Evolutionary conservation across 495 filamentous ascomycete species (phyloP), one percentile per base, ranked within the genome.

Genomic region (Penicillium egyptiacum): DNA sequence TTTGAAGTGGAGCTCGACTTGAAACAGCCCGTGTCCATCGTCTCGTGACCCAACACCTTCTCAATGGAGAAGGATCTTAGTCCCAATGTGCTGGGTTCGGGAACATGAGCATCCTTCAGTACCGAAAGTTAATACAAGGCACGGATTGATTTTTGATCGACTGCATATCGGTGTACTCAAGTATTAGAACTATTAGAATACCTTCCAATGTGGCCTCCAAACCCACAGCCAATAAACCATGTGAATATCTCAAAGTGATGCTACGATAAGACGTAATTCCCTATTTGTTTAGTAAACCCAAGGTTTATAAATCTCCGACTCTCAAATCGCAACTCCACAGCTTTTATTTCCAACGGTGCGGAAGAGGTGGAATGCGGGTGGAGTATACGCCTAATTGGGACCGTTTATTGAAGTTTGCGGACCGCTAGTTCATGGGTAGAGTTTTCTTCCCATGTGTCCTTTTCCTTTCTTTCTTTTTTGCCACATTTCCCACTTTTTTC

Each of bases 341-440:
- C 44, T 35, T 31, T 19, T 16, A 6, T 55, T 61, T 58, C 66
- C 66, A 69, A 69, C 63, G 63, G 66, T 55, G 61, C 61, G 58
- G 66, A 69, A 69, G 58, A 48, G 25, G 33, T 55, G 49, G 39
- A 33, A 26, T 61, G 39, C 20, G 50, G 57, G 65, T 62, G 66
- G 66, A 59, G 54, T 17, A 10, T 7, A 16, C 51, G 44, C 60
- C 55, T 30, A 30, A 52, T 53, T 42, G n/a, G 54, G 54, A 37
- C 22, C 20, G 28, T 57, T 68, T 68, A 65, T 68, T 68, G 62
- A 68, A 68, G 62, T 68, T 63, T 61, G 57, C 48, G 52, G 39
- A 42, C 47, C 41, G 41, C 59, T 63, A 63, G 62, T 63, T 55
- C n/a, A 30, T 17, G 25, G 30, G 58, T 41, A 47, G 30, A 56